Percentiles rank a stretch among this genome's conserved stretches.
Conservation (phyloP, 2,329 filamentous ascomycete species). For the Aspergillus tamarii region DNA sequence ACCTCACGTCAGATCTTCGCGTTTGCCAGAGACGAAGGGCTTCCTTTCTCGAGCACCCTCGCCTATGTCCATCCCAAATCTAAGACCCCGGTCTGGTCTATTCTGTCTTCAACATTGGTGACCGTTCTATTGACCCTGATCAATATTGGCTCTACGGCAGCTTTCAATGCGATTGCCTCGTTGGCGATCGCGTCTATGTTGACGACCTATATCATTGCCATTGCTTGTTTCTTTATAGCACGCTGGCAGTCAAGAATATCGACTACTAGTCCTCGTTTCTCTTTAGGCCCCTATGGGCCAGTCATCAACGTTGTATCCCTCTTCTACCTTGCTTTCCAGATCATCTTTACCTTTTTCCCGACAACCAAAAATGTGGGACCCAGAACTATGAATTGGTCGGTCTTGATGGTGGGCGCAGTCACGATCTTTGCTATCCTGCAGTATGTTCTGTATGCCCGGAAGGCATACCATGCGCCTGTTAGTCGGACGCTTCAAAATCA, state of each 20-base stretch:
- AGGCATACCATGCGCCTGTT: background rate
- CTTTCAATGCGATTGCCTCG: constrained; percentile 58
- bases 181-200: constrained; percentile 55
- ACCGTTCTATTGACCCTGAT: constrained; percentile 48
- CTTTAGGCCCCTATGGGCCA: background rate
- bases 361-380: constrained; percentile 1
- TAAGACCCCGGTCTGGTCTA: constrained; percentile 47
- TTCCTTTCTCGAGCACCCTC: constrained; percentile 33
- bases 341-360: constrained; percentile 38
- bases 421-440: background rate
- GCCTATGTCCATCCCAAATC: constrained; percentile 37
- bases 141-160: constrained; percentile 54
- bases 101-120: constrained; percentile 33
- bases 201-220: constrained; percentile 54
- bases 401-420: background rate
- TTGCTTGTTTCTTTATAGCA: constrained; percentile 22
- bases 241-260: background rate
- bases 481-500: background rate
- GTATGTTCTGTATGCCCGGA: background rate
- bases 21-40: constrained; percentile 46
- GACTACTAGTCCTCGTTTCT: background rate
- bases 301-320: background rate
- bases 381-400: background rate
- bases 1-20: constrained; percentile 44
- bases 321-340: constrained; percentile 25